These are phyloP conservation scores for Tuber microsphaerosporum DNA, from an alignment of 495 filamentous ascomycete genomes.

Conservation along the genomic window DNA sequence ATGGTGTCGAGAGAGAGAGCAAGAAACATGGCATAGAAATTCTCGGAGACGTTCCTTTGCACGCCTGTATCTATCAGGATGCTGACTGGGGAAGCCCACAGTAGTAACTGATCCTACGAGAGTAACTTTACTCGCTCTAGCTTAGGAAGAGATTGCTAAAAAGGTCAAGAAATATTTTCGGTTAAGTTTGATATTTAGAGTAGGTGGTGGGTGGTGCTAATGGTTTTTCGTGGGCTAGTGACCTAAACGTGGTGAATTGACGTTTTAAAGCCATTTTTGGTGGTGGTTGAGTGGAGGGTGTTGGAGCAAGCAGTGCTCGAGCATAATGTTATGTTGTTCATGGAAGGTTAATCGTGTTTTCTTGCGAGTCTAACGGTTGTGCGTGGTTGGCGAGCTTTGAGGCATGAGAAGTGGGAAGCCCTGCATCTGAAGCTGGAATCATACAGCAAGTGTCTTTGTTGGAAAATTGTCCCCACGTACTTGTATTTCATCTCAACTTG, in stretches of 20 bases:
- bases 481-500: too few relatives aligned
- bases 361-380: not conserved
- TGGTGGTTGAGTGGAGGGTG: constrained; percentile 8
- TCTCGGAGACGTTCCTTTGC: constrained; percentile 82
- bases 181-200: not conserved
- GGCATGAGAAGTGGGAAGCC: not conserved
- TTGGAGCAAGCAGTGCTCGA: not conserved
- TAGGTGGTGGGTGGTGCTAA: constrained; percentile 51
- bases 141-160: constrained; percentile 64
- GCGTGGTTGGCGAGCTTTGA: not conserved
- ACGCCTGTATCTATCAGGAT: constrained; percentile 79
- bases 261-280: constrained; percentile 49
- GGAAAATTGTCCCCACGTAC: too few relatives aligned
- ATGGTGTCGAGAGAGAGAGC: constrained; percentile 53
- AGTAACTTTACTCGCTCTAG: constrained; percentile 51
- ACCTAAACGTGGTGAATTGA: constrained; percentile 58
- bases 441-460: too few relatives aligned
- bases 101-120: constrained; percentile 78
- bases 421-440: too few relatives aligned
- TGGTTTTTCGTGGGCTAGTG: constrained; percentile 82
- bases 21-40: constrained; percentile 62
- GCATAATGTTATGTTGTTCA: not conserved
- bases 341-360: not conserved
- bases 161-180: constrained; percentile 50
- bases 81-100: constrained; percentile 79